These are phyloP conservation scores for Plasmodium adleri DNA, from an alignment of 169 alveolate species.

Conservation along the genomic window DNA sequence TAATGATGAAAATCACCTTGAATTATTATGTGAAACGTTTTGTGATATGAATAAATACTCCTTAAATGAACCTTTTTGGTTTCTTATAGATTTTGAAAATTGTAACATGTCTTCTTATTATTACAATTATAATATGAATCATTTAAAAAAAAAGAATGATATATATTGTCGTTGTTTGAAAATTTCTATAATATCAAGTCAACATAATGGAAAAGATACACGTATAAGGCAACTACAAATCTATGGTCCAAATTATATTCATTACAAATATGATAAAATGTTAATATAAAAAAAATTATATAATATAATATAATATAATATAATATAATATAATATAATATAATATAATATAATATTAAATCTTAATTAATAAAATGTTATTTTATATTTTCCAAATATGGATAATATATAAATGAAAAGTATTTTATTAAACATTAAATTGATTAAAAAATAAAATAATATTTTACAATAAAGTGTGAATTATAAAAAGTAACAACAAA, in stretches of 20 bases:
- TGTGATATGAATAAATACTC: slow-evolving; percentile 78
- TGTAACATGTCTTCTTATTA: slow-evolving; percentile 74
- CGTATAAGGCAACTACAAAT: slow-evolving; percentile 86
- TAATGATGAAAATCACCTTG: slow-evolving; percentile 82
- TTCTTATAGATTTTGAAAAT: slow-evolving; percentile 76
- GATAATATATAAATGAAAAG: too few species aligned
- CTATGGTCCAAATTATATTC: slow-evolving; percentile 52
- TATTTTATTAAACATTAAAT: too few species aligned
- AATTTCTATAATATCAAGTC: slow-evolving; percentile 87
- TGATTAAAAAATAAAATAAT: too few species aligned
- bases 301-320: background rate
- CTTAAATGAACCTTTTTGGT: slow-evolving; percentile 85
- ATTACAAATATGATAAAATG: slow-evolving; percentile 56
- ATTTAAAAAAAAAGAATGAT: slow-evolving; percentile 78
- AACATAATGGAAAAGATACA: slow-evolving; percentile 89
- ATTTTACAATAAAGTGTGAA: too few species aligned
- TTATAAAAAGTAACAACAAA: too few species aligned
- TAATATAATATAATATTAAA: background rate
- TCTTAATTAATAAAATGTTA: too few species aligned
- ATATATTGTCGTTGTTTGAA: slow-evolving; percentile 85
- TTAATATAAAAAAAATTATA: slow-evolving; percentile 16
- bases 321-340: background rate
- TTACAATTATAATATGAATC: slow-evolving; percentile 75
- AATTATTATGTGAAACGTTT: slow-evolving; percentile 74
- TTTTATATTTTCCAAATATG: too few species aligned